Evolutionary conservation across 805 yeast species (phyloP), one percentile per base, ranked within the genome.

Genomic region (Myxozyma geophila): DNA sequence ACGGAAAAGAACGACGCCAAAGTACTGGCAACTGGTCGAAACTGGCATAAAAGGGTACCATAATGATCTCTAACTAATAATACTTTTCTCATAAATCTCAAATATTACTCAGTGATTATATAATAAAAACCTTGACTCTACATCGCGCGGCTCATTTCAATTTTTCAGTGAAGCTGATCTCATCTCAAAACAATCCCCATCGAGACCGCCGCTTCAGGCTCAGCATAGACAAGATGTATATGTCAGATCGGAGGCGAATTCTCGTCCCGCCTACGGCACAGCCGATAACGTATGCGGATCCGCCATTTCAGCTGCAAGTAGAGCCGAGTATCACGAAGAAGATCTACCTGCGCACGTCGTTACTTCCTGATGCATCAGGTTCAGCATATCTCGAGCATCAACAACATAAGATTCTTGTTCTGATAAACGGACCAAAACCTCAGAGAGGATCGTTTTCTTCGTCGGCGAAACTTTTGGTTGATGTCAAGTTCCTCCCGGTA

Each of bases 341-440:
- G 48, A 21, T 64, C 8, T 64, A 55, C 87, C 50, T 90, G 82
- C 76, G 75, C 87, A 40, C 88, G 7, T 90, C 90, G 6, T 77
- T 87, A 41, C 81, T 89, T 40, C 81, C 84, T 40, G 88, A 88
- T 71, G 86, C 92, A 59, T 86, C 86, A 71, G 98, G 98, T 2
- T 90, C 96, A 21, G 83, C 96, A 1, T 89, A 88, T 69, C 72
- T 90, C 21, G 98, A 92, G 74, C 77, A 80, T 0, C 89, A 84
- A 39, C 81, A 83, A 33, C 83, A 83, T 33, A 82, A 79, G 52
- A 75, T 91, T 6, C 84, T 87, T 59, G 87, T 88, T 0, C 82
- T 91, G 3, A 86, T 93, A 0, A 89, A 86, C 75, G 98, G 98
- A 0, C 98, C 98, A 3, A 81, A 92, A 68, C 97, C 98, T 7